Evolutionary conservation across 2,329 filamentous ascomycete genomes (phyloP).

Genomic region (Fusarium fracticaudum): DNA sequence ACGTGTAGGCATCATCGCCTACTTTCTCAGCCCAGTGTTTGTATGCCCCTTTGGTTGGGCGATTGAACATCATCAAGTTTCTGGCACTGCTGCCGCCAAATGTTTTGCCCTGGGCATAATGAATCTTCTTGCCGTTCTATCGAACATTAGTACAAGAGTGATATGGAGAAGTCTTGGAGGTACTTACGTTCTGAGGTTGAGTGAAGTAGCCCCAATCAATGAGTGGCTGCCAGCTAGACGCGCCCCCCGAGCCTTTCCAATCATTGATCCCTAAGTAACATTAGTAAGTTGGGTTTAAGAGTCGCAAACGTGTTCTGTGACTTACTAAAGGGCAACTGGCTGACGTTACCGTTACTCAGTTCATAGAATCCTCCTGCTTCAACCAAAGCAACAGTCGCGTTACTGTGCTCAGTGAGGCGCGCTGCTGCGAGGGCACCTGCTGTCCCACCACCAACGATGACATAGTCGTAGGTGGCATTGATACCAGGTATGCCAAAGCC

Average conservation of each 20-base stretch:
- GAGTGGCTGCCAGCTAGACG: background rate
- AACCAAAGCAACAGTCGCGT: background rate
- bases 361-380: slow-evolving; percentile 1
- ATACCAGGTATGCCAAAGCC: slow-evolving; percentile 14
- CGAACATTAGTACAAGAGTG: background rate
- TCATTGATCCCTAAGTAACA: background rate
- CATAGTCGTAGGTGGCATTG: slow-evolving; percentile 10
- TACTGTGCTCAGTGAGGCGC: background rate
- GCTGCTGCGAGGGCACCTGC: background rate
- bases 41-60: background rate
- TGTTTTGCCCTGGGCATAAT: background rate
- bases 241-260: background rate
- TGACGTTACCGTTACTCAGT: background rate
- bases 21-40: background rate
- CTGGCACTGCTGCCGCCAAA: background rate
- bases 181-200: background rate
- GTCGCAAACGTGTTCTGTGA: background rate
- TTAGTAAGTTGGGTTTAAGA: background rate
- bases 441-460: background rate
- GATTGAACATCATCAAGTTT: slow-evolving; percentile 2
- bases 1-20: background rate
- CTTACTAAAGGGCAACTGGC: background rate
- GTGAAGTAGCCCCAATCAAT: background rate
- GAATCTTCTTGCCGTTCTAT: background rate
- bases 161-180: rapidly evolving